Evolutionary conservation across 2,329 filamentous ascomycete genomes (phyloP).

Genomic region (Neophaeococcomyces aloes): DNA sequence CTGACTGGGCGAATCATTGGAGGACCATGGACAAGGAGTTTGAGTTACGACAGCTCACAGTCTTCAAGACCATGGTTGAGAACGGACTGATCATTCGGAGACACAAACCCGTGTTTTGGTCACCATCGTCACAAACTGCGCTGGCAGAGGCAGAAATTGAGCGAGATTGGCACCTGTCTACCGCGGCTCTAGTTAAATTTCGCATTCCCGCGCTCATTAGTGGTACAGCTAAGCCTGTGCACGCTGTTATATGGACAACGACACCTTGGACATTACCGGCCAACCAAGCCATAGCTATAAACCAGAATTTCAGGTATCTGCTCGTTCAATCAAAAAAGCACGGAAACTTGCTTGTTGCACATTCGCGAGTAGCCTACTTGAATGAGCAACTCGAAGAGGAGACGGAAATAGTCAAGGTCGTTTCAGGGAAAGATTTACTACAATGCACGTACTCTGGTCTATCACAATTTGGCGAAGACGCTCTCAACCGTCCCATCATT

Average conservation of each 20-base stretch:
- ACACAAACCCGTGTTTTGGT: slow-evolving; percentile 57
- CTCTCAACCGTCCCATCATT: slow-evolving; percentile 59
- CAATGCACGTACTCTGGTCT: slow-evolving; percentile 51
- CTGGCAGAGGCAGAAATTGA: slow-evolving; percentile 56
- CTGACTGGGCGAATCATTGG: slow-evolving; percentile 53
- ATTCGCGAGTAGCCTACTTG: slow-evolving; percentile 54
- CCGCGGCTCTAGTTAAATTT: slow-evolving; percentile 61
- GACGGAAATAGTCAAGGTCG: slow-evolving; percentile 10
- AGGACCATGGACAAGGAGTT: slow-evolving; percentile 53
- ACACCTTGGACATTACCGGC: slow-evolving; percentile 96
- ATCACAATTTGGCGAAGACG: slow-evolving; percentile 55
- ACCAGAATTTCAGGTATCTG: slow-evolving; percentile 62
- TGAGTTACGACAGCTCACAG: slow-evolving; percentile 48
- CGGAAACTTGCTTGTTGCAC: slow-evolving; percentile 59
- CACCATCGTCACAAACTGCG: slow-evolving; percentile 53
- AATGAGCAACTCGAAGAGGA: slow-evolving; percentile 41
- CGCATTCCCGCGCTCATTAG: slow-evolving; percentile 40
- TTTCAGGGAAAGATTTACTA: slow-evolving; percentile 42
- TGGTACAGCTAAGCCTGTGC: slow-evolving; percentile 42
- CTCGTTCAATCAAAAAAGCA: slow-evolving; percentile 49
- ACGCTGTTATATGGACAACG: slow-evolving; percentile 94
- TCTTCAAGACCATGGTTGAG: slow-evolving; percentile 53
- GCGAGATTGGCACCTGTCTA: slow-evolving; percentile 50
- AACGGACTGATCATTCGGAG: slow-evolving; percentile 52
- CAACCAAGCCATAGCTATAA: slow-evolving; percentile 79